A percentile compares a stretch with the other conserved stretches of the same genome.
phyloP scores from a whole-genome alignment of 192 early-diverging fungal species.

The Mortierella alpina region DNA sequence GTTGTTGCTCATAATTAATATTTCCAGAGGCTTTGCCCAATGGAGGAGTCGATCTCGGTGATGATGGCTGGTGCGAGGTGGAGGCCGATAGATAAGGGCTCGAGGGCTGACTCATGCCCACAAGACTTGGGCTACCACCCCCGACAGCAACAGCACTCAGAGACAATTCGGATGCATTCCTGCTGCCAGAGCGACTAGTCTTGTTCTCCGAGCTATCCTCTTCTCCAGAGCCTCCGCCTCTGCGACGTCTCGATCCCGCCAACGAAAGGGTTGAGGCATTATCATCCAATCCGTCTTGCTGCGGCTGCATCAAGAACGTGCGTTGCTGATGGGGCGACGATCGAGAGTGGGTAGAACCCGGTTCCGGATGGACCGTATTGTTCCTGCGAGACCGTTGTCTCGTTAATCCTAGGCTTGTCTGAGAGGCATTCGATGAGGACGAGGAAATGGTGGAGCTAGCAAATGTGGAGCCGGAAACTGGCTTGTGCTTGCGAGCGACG shows the following conservation, averaged over 20 bases:
- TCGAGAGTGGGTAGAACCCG: neutral
- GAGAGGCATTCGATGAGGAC: conserved; percentile 30
- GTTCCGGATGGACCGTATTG: conserved; percentile 13
- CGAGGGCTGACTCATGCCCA: conserved; percentile 24
- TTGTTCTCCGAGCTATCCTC: neutral
- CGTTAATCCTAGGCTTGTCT: conserved; percentile 7
- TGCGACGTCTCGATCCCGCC: conserved; percentile 26
- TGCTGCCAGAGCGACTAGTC: neutral
- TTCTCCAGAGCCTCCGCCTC: neutral
- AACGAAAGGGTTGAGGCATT: conserved; percentile 32
- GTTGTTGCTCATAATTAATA: neutral
- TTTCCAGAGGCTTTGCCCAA: neutral
- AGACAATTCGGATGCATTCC: conserved; percentile 19
- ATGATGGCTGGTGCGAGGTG: neutral
- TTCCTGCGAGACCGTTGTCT: conserved; percentile 5
- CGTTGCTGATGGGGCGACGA: neutral
- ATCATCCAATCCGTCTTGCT: neutral
- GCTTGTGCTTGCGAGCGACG: conserved; percentile 8
- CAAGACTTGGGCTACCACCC: conserved; percentile 12
- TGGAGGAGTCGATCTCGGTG: neutral
- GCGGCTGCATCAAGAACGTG: neutral
- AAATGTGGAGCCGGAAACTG: conserved; percentile 31
- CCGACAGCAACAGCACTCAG: neutral
- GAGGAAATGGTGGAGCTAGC: conserved; percentile 20
- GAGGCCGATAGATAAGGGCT: conserved; percentile 16